Conservation (phyloP, 2,329 filamentous ascomycete genomes). For the Colletotrichum chrysophilum region DNA sequence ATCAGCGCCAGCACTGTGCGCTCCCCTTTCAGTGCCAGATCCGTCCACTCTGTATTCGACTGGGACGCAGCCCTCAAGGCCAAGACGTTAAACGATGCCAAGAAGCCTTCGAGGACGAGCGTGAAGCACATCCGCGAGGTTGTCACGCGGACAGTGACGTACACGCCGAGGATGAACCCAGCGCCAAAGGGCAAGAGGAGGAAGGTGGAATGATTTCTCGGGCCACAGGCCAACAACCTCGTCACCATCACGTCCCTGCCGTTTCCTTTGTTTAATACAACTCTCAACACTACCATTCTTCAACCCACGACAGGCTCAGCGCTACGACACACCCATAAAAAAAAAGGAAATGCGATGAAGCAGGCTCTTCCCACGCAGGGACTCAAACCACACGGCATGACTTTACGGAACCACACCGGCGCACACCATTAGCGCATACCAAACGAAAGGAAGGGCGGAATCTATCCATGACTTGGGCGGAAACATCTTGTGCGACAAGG, state of each 20-base stretch:
- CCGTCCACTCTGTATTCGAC: constrained; percentile 74
- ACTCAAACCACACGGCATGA: constrained; percentile 7
- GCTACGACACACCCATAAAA: background rate
- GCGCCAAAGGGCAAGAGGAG: constrained; percentile 93
- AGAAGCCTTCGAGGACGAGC: constrained; percentile 63
- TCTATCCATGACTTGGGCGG: background rate
- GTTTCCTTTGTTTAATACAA: constrained; percentile 5
- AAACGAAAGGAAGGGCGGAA: constrained; percentile 1
- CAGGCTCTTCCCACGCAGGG: constrained; percentile 21
- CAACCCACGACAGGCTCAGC: constrained; percentile 7
- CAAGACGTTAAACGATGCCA: constrained; percentile 64
- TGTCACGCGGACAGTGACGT: constrained; percentile 92
- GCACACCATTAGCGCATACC: constrained; percentile 6
- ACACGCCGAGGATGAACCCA: constrained; percentile 84
- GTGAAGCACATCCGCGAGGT: constrained; percentile 83
- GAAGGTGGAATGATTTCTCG: constrained; percentile 58
- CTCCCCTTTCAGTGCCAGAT: constrained; percentile 77
- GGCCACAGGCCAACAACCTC: background rate
- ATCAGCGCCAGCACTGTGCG: constrained; percentile 69
- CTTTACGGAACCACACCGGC: constrained; percentile 16
- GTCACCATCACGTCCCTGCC: background rate
- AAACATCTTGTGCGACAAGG: constrained; percentile 18
- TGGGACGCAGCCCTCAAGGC: constrained; percentile 77
- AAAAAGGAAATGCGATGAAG: constrained; percentile 18
- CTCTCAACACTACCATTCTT: background rate